These are phyloP conservation scores for Aureobasidium sp. DNA, from an alignment of 2,329 filamentous ascomycete genomes.

Conservation along the genomic window DNA sequence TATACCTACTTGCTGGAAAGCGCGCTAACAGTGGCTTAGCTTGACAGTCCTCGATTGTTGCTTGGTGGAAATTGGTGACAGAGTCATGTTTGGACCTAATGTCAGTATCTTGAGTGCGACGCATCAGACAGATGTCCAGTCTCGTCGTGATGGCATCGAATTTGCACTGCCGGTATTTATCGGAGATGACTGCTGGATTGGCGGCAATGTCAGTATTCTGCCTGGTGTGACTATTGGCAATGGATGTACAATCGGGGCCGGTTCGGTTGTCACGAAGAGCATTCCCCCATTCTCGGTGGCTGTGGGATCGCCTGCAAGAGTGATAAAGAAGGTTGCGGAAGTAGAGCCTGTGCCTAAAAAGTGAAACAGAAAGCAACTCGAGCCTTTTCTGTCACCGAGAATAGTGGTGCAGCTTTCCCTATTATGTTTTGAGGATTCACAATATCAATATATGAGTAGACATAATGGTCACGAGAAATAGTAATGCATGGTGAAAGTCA, in stretches of 20 bases:
- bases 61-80: constrained; percentile 43
- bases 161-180: constrained; percentile 46
- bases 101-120: constrained; percentile 45
- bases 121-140: constrained; percentile 43
- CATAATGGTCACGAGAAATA: background rate
- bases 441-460: background rate
- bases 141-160: constrained; percentile 39
- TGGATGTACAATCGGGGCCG: constrained; percentile 67
- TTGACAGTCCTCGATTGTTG: constrained; percentile 44
- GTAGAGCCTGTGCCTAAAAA: background rate
- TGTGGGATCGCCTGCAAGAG: constrained; percentile 29
- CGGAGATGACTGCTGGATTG: constrained; percentile 75
- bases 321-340: constrained; percentile 24
- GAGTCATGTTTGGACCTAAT: constrained; percentile 45
- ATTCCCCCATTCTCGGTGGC: constrained; percentile 30
- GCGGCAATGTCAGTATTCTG: constrained; percentile 60
- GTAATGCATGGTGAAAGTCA: background rate
- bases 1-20: background rate
- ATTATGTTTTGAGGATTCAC: background rate
- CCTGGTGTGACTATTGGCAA: constrained; percentile 71
- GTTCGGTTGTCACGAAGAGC: constrained; percentile 71
- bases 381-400: background rate
- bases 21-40: background rate
- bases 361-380: background rate
- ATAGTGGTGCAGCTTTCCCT: background rate